Percentiles rank a stretch among this genome's conserved stretches.
phyloP scores from a whole-genome alignment of 306 rosid species.

The Pyrus betulifolia region DNA sequence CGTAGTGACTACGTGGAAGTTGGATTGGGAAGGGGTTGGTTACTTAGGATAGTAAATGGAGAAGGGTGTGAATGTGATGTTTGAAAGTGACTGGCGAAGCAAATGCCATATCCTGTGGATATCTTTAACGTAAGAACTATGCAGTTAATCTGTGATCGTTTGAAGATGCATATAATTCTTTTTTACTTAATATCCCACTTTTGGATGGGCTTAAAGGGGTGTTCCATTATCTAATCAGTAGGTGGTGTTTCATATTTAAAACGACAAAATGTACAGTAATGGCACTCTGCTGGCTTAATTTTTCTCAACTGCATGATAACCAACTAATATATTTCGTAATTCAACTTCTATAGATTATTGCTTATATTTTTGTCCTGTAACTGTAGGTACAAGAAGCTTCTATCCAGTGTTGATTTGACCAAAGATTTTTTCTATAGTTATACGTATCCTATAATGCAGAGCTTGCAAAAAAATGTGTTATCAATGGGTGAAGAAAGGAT shows the following conservation, averaged over 20 bases:
- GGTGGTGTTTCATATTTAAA: not conserved
- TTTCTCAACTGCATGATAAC: not conserved
- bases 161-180: not conserved
- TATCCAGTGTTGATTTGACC: slow-evolving; percentile 87
- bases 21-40: not conserved
- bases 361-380: not conserved
- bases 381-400: slow-evolving; percentile 82
- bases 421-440: slow-evolving; percentile 94
- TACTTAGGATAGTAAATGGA: not conserved
- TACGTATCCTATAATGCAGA: slow-evolving; percentile 94
- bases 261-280: not conserved
- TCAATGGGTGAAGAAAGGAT: slow-evolving; percentile 48
- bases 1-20: not conserved
- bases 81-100: not conserved
- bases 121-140: not conserved
- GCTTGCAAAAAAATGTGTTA: slow-evolving; percentile 72
- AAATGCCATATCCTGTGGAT: not conserved
- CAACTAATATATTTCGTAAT: not conserved
- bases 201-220: not conserved
- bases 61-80: not conserved
- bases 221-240: not conserved
- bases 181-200: not conserved
- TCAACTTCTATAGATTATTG: not conserved
- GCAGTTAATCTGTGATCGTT: not conserved
- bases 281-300: not conserved